Evolutionary conservation across 179 eudicot species (phyloP), one percentile per base, ranked within the genome.

Genomic region (Corrigiola litoralis): DNA sequence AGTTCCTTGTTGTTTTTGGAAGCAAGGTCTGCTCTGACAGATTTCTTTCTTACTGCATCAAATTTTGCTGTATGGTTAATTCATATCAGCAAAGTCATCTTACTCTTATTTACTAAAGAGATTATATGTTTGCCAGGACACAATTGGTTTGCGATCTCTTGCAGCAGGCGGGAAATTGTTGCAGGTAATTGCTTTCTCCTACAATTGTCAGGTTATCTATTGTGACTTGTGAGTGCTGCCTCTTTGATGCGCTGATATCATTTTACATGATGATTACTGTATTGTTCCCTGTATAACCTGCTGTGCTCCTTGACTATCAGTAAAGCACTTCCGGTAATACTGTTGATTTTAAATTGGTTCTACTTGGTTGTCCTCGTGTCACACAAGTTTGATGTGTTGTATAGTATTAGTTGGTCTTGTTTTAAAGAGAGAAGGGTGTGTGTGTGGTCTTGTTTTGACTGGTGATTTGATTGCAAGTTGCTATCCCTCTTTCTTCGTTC

Each of bases 91-190:
- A 2, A 10, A 51, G 12, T 33, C 32, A 6, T 23, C n/a, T 11
- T 31, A 5, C 7, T 45, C 24, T 41, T 49, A 14, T 55, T 18
- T 24, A 45, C 61, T 69, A 53, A 72, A 37, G n/a, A 12, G 28
- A 50, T 62, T 60, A 25, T 59, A 48, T 31, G 33, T 58, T 49
- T 60, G 73, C 58, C 76, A 94, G 99, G 99, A 84, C 53, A 82
- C 87, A 28, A 79, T 94, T 80, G 99, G 99, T 61, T 77, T 94
- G 74, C 82, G 99, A 61, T 94, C 99, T 27, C 85, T 94, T 68
- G 89, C 99, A 65, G 95, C 99, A 53, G 99, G 97, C 72, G 99
- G 99, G 53, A 94, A 94, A 79, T 84, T 94, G 54, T 75, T 94
- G 84, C 99, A 94, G 96, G 99, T 94, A 79, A 63, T 57, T 28